A percentile compares a stretch with the other conserved stretches of the same genome.
Conservation (phyloP, 345 rosid genomes). For the Eucalyptus paniculata region DNA sequence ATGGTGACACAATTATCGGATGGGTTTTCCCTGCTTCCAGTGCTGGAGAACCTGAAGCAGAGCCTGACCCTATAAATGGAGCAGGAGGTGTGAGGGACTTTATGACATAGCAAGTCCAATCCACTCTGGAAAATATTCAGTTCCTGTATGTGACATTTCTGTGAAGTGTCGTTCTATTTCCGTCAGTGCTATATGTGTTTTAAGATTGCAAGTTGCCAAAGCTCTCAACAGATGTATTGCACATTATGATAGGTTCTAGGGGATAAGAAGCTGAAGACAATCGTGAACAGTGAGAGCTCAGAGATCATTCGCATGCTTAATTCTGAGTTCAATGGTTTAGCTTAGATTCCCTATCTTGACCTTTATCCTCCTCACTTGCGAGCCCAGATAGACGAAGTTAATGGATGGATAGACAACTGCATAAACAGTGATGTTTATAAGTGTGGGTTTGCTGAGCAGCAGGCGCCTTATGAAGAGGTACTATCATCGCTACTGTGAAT, state of each 20-base stretch:
- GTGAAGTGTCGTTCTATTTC: not conserved
- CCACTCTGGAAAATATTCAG: not conserved
- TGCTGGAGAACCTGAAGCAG: not conserved
- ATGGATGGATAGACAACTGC: no score
- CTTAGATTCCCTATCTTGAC: slow-evolving; percentile 28
- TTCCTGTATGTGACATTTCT: not conserved
- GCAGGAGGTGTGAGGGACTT: not conserved
- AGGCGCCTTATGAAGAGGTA: no score
- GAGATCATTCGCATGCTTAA: slow-evolving; percentile 37
- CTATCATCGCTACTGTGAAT: no score
- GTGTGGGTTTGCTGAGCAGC: no score
- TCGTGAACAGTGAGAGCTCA: slow-evolving; percentile 31
- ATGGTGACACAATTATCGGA: not conserved
- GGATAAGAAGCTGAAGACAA: slow-evolving; percentile 40
- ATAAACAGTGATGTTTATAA: no score
- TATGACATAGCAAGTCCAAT: not conserved
- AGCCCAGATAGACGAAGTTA: no score
- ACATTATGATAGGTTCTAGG: slow-evolving; percentile 17
- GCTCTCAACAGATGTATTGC: not conserved
- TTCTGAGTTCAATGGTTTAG: slow-evolving; percentile 26
- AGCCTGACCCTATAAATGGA: not conserved
- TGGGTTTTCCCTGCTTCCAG: not conserved
- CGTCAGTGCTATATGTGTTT: not conserved
- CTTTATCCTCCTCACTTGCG: not conserved
- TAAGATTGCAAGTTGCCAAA: not conserved